phyloP scores from a whole-genome alignment of 2,329 filamentous ascomycete species.

The Epichloe amarillans region DNA sequence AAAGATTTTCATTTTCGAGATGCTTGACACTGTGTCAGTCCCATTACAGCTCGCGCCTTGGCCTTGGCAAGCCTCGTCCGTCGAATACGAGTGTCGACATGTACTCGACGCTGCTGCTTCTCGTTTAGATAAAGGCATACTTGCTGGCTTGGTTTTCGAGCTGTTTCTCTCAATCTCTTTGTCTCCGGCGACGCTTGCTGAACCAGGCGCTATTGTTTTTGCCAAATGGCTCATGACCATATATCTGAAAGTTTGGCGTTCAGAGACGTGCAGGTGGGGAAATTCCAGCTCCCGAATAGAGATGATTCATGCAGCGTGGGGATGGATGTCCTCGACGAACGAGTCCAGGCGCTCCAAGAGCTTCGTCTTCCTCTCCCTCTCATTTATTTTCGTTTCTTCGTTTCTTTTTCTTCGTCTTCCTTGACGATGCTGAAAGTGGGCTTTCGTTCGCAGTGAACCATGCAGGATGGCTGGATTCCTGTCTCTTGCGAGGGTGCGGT shows the following conservation, averaged over 20 bases:
- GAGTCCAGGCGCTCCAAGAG: too few relatives aligned
- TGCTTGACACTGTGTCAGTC: slow-evolving; percentile 20
- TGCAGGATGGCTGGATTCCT: neutral
- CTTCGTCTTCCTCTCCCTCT: too few relatives aligned
- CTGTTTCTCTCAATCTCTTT: slow-evolving; percentile 35
- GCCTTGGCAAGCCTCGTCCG: slow-evolving; percentile 14
- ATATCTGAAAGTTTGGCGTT: neutral
- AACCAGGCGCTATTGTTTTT: slow-evolving; percentile 7
- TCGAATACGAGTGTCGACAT: neutral
- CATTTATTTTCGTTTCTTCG: neutral
- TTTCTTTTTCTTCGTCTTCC: neutral
- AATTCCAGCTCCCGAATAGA: neutral
- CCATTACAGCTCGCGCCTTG: slow-evolving; percentile 13
- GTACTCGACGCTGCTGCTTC: slow-evolving; percentile 17
- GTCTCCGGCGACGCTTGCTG: slow-evolving; percentile 26
- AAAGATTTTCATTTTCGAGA: slow-evolving; percentile 37
- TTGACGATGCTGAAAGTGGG: neutral
- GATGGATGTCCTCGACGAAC: too few relatives aligned
- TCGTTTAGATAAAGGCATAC: slow-evolving; percentile 24
- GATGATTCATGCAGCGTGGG: neutral
- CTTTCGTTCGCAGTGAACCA: neutral
- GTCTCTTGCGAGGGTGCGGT: neutral
- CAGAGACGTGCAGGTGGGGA: neutral
- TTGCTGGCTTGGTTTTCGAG: slow-evolving; percentile 35
- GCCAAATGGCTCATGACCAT: neutral